These are phyloP conservation scores for Colletotrichum brevisporum DNA, from an alignment of 2,329 filamentous ascomycete species.

Conservation along the genomic window DNA sequence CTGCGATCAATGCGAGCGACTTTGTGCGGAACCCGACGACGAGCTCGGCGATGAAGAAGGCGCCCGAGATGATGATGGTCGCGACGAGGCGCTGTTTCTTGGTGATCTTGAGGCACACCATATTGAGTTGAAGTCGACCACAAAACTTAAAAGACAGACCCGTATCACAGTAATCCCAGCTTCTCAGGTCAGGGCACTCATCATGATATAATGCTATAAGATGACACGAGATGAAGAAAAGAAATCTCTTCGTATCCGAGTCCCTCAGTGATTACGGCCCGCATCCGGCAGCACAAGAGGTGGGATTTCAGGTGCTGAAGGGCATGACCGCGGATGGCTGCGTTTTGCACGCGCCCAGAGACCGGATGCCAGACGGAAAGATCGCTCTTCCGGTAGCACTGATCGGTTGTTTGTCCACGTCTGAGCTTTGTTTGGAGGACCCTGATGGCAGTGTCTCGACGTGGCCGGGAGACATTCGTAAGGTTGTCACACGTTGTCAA, in stretches of 20 bases:
- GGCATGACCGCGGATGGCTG: background rate
- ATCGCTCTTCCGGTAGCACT: background rate
- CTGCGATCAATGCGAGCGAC: conserved; percentile 80
- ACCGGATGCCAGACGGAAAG: background rate
- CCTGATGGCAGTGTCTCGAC: background rate
- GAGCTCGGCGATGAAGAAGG: conserved; percentile 68
- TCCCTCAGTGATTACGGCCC: too few species aligned
- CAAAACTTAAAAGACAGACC: background rate
- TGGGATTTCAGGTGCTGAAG: too few species aligned
- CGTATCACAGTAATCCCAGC: too few species aligned
- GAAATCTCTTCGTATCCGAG: background rate
- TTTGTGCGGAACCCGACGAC: conserved; percentile 78
- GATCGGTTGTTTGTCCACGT: background rate
- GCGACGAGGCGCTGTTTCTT: conserved; percentile 62
- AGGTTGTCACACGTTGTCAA: background rate
- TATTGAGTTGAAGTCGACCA: conserved; percentile 1
- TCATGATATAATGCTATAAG: too few species aligned
- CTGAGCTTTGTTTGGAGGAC: background rate
- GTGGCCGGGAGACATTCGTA: background rate
- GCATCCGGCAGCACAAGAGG: too few species aligned
- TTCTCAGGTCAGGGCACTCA: too few species aligned
- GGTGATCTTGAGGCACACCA: conserved; percentile 45
- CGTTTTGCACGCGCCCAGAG: background rate
- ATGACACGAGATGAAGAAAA: background rate
- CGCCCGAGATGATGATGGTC: conserved; percentile 64